Conservation (phyloP, 495 filamentous ascomycete genomes). For the Aspergillus haitiensis region DNA sequence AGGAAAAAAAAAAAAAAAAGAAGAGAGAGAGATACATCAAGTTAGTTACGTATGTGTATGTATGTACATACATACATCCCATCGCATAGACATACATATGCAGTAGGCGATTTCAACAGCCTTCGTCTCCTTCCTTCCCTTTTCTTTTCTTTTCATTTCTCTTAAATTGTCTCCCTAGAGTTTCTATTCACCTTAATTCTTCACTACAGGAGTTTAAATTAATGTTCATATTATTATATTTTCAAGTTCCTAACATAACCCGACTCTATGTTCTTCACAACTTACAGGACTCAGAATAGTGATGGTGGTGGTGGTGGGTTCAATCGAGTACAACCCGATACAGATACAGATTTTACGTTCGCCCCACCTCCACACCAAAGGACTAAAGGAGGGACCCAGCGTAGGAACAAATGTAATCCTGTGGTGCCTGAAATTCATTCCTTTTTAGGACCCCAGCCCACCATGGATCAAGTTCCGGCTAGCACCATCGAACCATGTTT, state of each 20-base stretch:
- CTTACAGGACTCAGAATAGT: neutral
- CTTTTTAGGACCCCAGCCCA: constrained; percentile 1
- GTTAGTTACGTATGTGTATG: neutral
- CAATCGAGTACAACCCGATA: neutral
- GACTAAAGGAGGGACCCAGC: constrained; percentile 9
- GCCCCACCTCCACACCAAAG: constrained; percentile 19
- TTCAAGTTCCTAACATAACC: neutral
- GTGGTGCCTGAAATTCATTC: constrained; percentile 16
- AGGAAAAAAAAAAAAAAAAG: constrained; percentile 8
- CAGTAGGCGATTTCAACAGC: neutral
- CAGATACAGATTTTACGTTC: constrained; percentile 9
- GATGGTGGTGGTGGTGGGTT: neutral
- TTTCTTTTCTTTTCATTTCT: neutral
- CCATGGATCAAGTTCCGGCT: constrained; percentile 2
- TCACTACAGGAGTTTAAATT: neutral
- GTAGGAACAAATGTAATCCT: constrained; percentile 13
- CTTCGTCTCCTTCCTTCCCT: neutral
- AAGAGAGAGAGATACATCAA: neutral
- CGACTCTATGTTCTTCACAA: neutral
- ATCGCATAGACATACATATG: constrained; percentile 16
- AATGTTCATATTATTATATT: constrained; percentile 1
- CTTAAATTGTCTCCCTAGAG: neutral
- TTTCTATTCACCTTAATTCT: no score
- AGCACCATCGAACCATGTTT: constrained; percentile 16
- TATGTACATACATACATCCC: neutral